Base-by-base conservation (phyloP, 73 alveolate genomes). In the Paramecium sonneborni region DNA sequence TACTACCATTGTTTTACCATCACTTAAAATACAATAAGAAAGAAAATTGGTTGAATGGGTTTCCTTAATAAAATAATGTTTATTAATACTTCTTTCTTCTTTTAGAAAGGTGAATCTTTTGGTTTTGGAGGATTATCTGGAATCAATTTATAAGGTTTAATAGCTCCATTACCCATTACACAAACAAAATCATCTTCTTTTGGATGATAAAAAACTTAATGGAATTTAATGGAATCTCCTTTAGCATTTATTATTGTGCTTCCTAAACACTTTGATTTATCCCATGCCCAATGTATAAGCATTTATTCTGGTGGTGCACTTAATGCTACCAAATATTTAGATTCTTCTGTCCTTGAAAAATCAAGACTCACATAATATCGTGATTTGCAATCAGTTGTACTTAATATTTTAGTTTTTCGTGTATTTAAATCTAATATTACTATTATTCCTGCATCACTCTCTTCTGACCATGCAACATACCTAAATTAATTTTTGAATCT, bases 21-120 rank as follows among this genome's bases (percentile, higher is more conserved):
- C 99, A 39, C 95, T 95, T 15, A 96, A 95, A 92, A 98, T 96
- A 30, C 98, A 79, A 91, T 97, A 98, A 38, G 97, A 97, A 15
- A 97, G 92, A 92, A 62, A 97, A 62, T 95, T 92, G 39, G 92
- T 95, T 46, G 91, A 69, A 20, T 88, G 91, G 21, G 94, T 82
- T 70, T 88, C 70, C 48, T 88, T 7, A 30, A 62, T 3, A 11
- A 26, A 30, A 26, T 62, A 52, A 18, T 52, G 34, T 18, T 5
- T 23, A 30, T 62, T 11, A 14, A 7, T 88, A 69, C 74, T 18
- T 82, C 87, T n/a, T 88, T 82, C 67, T 88, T 88, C 46, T 88
- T 88, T 6, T 69, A 44, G 39, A 88, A 88, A 11, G 94, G 94
- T n/a, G 91, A 62, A 69, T 88, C 94, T 70, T 88, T 88, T n/a